Percentiles rank a stretch among this genome's conserved stretches.
Evolutionary conservation across 306 rosid species (phyloP).

Genomic region (Dryas drummondii): DNA sequence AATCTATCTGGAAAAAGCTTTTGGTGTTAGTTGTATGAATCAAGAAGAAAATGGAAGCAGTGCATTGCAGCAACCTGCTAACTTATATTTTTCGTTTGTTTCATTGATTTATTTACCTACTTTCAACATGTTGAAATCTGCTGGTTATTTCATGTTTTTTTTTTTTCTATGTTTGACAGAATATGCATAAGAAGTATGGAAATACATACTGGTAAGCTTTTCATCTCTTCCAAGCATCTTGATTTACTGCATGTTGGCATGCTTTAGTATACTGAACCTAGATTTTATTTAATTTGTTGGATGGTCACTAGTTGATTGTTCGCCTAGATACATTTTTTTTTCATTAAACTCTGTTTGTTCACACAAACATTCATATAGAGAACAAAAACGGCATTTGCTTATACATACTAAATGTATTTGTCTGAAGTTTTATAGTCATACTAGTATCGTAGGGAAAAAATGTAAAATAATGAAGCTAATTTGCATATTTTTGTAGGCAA

Average conservation of each 20-base stretch:
- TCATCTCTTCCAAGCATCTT: slow-evolving; percentile 1
- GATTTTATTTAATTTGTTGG: not conserved
- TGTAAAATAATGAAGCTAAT: not conserved
- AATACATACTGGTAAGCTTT: slow-evolving; percentile 23
- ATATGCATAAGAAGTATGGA: slow-evolving; percentile 40
- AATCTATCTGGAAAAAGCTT: slow-evolving; percentile 77
- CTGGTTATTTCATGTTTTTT: slow-evolving; percentile 21
- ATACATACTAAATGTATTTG: not conserved
- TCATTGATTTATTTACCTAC: slow-evolving; percentile 1
- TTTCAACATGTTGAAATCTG: not conserved
- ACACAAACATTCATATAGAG: not conserved
- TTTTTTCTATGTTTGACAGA: slow-evolving; percentile 35
- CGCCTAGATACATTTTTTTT: not conserved
- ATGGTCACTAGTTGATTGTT: not conserved
- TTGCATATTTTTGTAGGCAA: slow-evolving; percentile 27
- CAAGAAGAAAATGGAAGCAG: slow-evolving; percentile 68
- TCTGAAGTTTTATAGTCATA: not conserved
- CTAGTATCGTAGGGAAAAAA: not conserved
- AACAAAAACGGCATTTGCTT: not conserved
- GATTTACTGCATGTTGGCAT: not conserved
- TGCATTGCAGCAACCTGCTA: slow-evolving; percentile 58
- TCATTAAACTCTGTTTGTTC: not conserved
- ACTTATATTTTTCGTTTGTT: not conserved
- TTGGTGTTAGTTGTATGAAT: slow-evolving; percentile 62
- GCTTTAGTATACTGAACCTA: not conserved